Evolutionary conservation across 139 green algal species (phyloP), one percentile per base, ranked within the genome.

Genomic region (Chlamydomonas sphaeroides): DNA sequence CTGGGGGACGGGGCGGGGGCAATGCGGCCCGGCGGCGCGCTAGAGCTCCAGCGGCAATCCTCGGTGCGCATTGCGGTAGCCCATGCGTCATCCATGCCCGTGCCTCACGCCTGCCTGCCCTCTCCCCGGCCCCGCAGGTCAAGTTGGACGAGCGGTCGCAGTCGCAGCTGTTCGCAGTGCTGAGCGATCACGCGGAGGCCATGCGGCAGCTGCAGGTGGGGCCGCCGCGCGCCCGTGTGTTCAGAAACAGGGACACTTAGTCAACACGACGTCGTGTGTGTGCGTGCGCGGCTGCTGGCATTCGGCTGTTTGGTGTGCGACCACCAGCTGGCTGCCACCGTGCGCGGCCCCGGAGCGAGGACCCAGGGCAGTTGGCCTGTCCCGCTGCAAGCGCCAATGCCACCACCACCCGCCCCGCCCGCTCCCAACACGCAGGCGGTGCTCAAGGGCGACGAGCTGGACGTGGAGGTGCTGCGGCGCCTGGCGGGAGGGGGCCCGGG

Each of bases 131-230:
- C 10, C 28, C 53, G n/a, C 68, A 78, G 49, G 68, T 71, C 2
- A 38, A 33, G 36, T 39, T 88, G 59, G 84, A 88, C 49, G 84
- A 85, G 5, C 61, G 62, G 45, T 78, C 68, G 15, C 53, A 65
- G 65, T 59, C 62, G 15, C 68, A 81, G 68, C 84, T 88, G 36
- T 69, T 85, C 68, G 61, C 20, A 4, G 77, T 88, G 61, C 69
- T 88, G 41, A 59, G 61, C 3, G 84, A 88, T 69, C 84, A 88
- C 61, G 84, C 84, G 36, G 78, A 80, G 69, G 84, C 26, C 21
- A 62, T 88, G 57, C 68, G 76, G 35, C 80, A 88, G 77, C 77
- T 88, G 62, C 76, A 88, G 79, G 78, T 84, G 49, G n/a, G 76
- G 14, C 28, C 26, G 14, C 7, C 26, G 5, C 23, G 28, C 39